A percentile compares a stretch with the other conserved stretches of the same genome.
Conservation (phyloP, 441 rosid species). For the Daphne laureola region DNA sequence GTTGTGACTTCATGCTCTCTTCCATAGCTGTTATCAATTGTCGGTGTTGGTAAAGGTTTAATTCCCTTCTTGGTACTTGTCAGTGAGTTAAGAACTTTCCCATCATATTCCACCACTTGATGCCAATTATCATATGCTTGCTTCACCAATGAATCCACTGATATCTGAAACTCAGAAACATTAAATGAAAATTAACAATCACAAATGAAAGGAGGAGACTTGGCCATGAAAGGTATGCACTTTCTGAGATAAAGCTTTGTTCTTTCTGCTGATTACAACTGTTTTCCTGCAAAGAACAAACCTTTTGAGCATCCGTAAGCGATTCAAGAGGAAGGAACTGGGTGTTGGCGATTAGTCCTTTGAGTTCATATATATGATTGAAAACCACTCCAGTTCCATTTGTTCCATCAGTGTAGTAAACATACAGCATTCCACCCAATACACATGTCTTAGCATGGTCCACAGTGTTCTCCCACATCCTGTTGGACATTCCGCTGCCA, state of each 20-base stretch:
- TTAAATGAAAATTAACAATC: background rate
- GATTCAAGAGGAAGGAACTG: conserved; percentile 73
- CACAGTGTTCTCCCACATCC: conserved; percentile 96
- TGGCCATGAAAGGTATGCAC: background rate
- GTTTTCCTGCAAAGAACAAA: conserved; percentile 16
- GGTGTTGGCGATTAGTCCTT: conserved; percentile 65
- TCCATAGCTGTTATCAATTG: conserved; percentile 19
- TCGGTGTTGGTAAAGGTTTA: conserved; percentile 27
- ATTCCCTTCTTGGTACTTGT: conserved; percentile 30
- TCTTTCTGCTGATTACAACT: background rate
- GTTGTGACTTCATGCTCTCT: conserved; percentile 21
- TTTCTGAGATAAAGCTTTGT: background rate
- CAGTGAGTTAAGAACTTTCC: conserved; percentile 54
- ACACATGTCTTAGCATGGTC: conserved; percentile 98
- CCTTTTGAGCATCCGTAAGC: conserved; percentile 82
- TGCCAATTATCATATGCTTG: conserved; percentile 93
- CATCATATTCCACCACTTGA: conserved; percentile 83
- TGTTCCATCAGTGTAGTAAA: conserved; percentile 62
- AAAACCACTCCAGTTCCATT: conserved; percentile 65
- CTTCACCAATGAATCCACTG: conserved; percentile 80
- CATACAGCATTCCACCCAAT: conserved; percentile 74
- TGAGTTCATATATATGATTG: conserved; percentile 78
- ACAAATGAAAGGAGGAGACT: background rate
- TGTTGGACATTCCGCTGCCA: conserved; percentile 97
- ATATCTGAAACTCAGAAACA: conserved; percentile 33